Conservation (phyloP, 2,329 filamentous ascomycete species). For the Aphanoascus verrucosus region DNA sequence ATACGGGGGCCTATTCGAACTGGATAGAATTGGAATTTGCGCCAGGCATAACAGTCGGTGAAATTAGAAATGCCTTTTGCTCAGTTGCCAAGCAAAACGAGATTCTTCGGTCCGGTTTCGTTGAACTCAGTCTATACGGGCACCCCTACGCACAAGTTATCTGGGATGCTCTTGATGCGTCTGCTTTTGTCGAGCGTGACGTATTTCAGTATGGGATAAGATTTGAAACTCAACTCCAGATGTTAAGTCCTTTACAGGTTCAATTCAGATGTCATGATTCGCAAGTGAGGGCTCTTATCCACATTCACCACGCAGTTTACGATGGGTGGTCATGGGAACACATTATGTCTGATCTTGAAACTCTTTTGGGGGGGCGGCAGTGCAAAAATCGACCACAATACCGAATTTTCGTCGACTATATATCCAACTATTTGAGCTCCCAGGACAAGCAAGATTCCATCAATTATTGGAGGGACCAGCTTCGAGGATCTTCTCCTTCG, state of each 20-base stretch:
- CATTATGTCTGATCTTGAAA: constrained; percentile 55
- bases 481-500: constrained; percentile 47
- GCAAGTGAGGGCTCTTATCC: constrained; percentile 34
- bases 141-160: constrained; percentile 52
- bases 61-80: constrained; percentile 43
- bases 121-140: constrained; percentile 35
- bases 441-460: constrained; percentile 35
- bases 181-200: constrained; percentile 38
- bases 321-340: constrained; percentile 90
- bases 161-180: constrained; percentile 43
- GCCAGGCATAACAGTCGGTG: constrained; percentile 23
- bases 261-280: constrained; percentile 37
- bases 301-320: constrained; percentile 74
- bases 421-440: constrained; percentile 24
- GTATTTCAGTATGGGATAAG: constrained; percentile 33
- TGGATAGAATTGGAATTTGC: constrained; percentile 56
- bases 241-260: constrained; percentile 51
- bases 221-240: constrained; percentile 27
- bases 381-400: constrained; percentile 47
- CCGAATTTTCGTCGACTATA: constrained; percentile 45
- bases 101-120: constrained; percentile 65
- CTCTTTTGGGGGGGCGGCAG: constrained; percentile 34
- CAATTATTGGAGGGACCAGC: constrained; percentile 59
- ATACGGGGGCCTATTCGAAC: constrained; percentile 62
- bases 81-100: constrained; percentile 47